Percentiles rank a stretch among this genome's conserved stretches.
These are phyloP conservation scores for Gymnopus androsaceus DNA, from an alignment of 1,284 basidiomycete genomes.

Conservation along the genomic window DNA sequence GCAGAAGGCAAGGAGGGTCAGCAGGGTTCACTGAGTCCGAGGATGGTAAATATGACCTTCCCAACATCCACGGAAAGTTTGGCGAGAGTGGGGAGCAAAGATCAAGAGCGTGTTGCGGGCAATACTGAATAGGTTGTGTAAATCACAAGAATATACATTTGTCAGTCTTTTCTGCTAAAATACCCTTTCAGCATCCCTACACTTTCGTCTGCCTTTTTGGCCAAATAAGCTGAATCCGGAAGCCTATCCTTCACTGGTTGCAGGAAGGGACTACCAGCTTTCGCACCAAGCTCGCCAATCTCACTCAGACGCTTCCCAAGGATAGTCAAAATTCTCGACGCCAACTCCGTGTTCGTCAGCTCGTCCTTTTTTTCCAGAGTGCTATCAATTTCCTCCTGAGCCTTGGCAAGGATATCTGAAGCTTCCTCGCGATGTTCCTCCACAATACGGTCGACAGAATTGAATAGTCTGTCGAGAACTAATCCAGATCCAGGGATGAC, in stretches of 20 bases:
- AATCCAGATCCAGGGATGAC: conserved; percentile 43
- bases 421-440: conserved; percentile 45
- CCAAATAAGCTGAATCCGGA: background rate
- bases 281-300: conserved; percentile 6
- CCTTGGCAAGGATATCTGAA: conserved; percentile 38
- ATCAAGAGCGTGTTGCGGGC: conserved; percentile 3
- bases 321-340: conserved; percentile 1
- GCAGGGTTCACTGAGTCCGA: conserved; percentile 8
- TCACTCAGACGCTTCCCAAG: conserved; percentile 3
- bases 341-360: conserved; percentile 4
- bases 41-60: conserved; percentile 12
- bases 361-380: conserved; percentile 19
- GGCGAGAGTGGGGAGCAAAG: conserved; percentile 4
- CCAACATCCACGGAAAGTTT: conserved; percentile 10
- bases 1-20: conserved; percentile 10
- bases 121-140: background rate
- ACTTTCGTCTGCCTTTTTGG: background rate
- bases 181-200: background rate
- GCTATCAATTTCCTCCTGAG: conserved; percentile 39
- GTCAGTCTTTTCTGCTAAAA: background rate
- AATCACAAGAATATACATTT: background rate
- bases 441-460: conserved; percentile 42
- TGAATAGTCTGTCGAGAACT: conserved; percentile 46
- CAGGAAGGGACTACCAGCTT: conserved; percentile 1
- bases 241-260: conserved; percentile 4